Evolutionary conservation across 2,329 filamentous ascomycete species (phyloP), one percentile per base, ranked within the genome.

Genomic region (Aspergillus pseudotamarii): DNA sequence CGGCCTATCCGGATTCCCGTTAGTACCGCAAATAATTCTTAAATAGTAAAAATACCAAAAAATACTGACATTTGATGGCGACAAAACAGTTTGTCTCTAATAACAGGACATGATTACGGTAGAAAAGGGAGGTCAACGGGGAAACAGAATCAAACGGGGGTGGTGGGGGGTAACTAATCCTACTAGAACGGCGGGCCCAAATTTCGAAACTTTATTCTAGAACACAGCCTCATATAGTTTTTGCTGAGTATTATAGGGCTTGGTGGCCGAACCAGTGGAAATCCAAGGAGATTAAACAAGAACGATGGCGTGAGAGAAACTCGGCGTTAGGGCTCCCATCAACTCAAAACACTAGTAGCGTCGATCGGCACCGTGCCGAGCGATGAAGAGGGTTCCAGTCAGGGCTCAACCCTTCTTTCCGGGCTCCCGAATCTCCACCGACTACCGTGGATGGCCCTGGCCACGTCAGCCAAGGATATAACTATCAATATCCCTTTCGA

Each of bases 1-100:
- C n/a, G 43, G n/a, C n/a, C 5, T 10, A 0, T 12, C 43, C 43
- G n/a, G 43, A 9, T 23, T 12, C 21, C 11, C 23, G n/a, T 12
- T 21, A 23, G 2, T 6, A n/a, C 36, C n/a, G 6, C 14, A 16
- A 23, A 69, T 78, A 41, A 41, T n/a, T 8, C 16, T n/a, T 10
- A 4, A 4, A 10, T 14, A 4, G 16, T 9, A 19, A 0, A 9
- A 10, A 10, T 41, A 1, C n/a, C 4, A 10, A n/a, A 10, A 6
- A 8, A 10, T 41, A 41, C 16, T 19, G 38, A 10, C 38, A 1
- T 19, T 16, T 6, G 16, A n/a, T 9, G 2, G 6, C 16, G 8
- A n/a, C 3, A 19, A 4, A 19, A 41, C 19, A n/a, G n/a, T 9
- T 9, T n/a, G 2, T n/a, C 16, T 41, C 19, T 4, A 41, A 4